These are phyloP conservation scores for Radiomyces spectabilis DNA, from an alignment of 192 early-diverging fungal species.

Conservation along the genomic window DNA sequence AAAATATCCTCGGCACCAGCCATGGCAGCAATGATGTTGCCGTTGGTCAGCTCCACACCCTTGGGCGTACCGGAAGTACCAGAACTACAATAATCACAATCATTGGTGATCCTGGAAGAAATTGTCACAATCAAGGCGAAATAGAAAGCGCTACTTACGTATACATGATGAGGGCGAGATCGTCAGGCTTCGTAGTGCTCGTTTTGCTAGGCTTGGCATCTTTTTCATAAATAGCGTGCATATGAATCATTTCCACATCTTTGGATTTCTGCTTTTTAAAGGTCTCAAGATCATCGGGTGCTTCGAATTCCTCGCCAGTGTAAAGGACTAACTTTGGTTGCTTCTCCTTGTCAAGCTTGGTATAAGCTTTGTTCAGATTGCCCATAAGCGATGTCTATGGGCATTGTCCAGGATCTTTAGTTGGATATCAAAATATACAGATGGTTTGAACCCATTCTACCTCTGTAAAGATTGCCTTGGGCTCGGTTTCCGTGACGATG, in stretches of 20 bases:
- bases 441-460: too few species aligned
- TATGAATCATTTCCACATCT: not conserved
- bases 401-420: too few species aligned
- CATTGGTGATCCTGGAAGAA: conserved; percentile 8
- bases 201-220: not conserved
- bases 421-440: too few species aligned
- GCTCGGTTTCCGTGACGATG: conserved; percentile 42
- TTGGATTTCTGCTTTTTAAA: not conserved
- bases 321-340: conserved; percentile 54
- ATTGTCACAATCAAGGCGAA: conserved; percentile 5
- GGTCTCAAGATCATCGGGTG: conserved; percentile 1
- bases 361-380: conserved; percentile 18
- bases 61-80: conserved; percentile 71
- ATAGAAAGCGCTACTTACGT: conserved; percentile 12
- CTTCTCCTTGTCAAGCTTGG: not conserved
- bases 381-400: conserved; percentile 18
- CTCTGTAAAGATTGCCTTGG: conserved; percentile 40
- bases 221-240: not conserved
- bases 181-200: conserved; percentile 19
- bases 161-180: conserved; percentile 55
- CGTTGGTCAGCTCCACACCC: conserved; percentile 63
- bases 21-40: conserved; percentile 57
- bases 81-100: conserved; percentile 56
- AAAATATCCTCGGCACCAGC: conserved; percentile 27
- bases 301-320: conserved; percentile 41